Evolutionary conservation across 768 basidiomycete species (phyloP), one percentile per base, ranked within the genome.

Genomic region (Lanmaoa pseudosensibilis): DNA sequence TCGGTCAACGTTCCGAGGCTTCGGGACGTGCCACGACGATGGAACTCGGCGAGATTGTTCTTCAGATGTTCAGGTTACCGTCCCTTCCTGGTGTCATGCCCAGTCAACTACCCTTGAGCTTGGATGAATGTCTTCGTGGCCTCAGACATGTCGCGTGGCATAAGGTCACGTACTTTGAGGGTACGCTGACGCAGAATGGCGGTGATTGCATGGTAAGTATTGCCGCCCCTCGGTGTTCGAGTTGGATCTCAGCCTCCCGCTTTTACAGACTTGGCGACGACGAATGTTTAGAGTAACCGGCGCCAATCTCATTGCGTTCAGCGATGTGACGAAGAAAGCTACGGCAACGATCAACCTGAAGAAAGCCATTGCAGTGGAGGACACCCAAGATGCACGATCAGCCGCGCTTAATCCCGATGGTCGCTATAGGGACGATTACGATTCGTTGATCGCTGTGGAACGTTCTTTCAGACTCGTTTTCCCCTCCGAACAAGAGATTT

Each of bases 141-240:
- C 76, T 98, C 60, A 78, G 92, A 56, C 89, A 95, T 65, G 86
- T 93, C 54, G 87, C 88, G 37, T 97, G 94, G 94, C 94, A 96
- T 67, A 94, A 95, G 75, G 83, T 88, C 61, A 92, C 93, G 21
- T 95, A 96, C 73, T 92, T 91, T 73, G 90, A 97, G 72, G 94
- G 96, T 27, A 87, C 85, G 0, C 73, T 98, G 61, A 98, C 96
- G 15, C 96, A 98, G 76, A 84, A 80, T 59, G 96, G 96, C 16
- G 96, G 95, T 11, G 96, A 96, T 69, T 97, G 94, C 69, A 80
- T 76, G 58, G 95, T 97, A 73, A 69, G 91, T 77, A 32, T 19
- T 5, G 15, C 25, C 27, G 25, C 21, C 4, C 12, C 37, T 43
- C n/a, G 12, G 5, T 10, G 25, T 38, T 43, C 25, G n/a, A 41